These are phyloP conservation scores for Dianthus caryophyllus DNA, from an alignment of 148 eudicot species.

Conservation along the genomic window DNA sequence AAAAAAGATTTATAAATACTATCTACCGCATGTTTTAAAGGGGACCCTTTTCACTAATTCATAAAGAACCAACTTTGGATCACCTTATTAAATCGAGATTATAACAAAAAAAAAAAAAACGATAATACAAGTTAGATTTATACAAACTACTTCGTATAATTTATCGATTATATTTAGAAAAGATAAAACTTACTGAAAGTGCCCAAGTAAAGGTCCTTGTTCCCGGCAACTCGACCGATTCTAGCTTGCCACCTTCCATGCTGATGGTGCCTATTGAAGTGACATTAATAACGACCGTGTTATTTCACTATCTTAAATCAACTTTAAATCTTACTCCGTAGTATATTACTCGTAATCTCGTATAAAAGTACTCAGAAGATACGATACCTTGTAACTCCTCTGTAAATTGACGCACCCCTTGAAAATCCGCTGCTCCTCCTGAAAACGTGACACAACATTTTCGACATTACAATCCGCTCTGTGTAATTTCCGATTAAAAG, in stretches of 20 bases:
- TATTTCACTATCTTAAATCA: no score
- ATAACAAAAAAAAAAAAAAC: conserved; percentile 1
- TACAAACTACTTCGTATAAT: neutral
- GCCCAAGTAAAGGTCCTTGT: conserved; percentile 91
- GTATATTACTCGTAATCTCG: no score
- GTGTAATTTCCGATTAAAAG: neutral
- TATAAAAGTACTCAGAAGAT: no score
- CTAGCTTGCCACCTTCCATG: conserved; percentile 99
- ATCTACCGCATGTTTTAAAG: conserved; percentile 23
- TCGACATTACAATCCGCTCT: neutral
- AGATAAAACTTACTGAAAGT: conserved; percentile 68
- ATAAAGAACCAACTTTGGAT: conserved; percentile 27
- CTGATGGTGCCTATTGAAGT: conserved; percentile 72
- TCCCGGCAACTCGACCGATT: conserved; percentile 93
- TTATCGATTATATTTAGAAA: neutral
- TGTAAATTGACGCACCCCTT: conserved; percentile 89
- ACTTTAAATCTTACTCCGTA: no score
- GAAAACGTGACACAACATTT: conserved; percentile 9
- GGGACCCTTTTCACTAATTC: conserved; percentile 20
- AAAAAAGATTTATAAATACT: conserved; percentile 25
- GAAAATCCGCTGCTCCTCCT: conserved; percentile 98
- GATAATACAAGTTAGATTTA: neutral
- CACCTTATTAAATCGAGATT: conserved; percentile 16
- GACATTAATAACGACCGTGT: neutral
- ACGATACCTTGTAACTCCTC: conserved; percentile 92